These are phyloP conservation scores for Mrakia blollopis DNA, from an alignment of 768 basidiomycete genomes.

Conservation along the genomic window DNA sequence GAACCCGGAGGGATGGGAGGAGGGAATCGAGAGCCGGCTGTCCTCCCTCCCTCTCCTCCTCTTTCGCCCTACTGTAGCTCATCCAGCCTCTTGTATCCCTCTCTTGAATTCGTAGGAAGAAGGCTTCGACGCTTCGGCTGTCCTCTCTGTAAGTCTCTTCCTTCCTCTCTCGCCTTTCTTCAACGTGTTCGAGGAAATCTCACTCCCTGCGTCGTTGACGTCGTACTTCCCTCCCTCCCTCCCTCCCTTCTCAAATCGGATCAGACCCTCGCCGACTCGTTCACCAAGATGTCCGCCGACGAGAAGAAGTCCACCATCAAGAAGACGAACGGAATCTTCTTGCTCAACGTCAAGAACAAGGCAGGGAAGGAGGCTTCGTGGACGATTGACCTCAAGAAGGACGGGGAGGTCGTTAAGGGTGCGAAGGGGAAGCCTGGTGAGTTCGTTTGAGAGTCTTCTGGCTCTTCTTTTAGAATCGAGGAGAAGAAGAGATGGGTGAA, in stretches of 20 bases:
- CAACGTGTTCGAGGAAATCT: too few species aligned
- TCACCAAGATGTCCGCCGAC: constrained; percentile 26
- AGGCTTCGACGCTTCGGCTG: constrained; percentile 29
- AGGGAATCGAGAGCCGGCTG: background rate
- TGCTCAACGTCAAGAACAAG: constrained; percentile 30
- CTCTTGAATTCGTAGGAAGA: constrained; percentile 16
- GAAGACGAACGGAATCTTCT: constrained; percentile 33
- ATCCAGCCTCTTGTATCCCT: background rate
- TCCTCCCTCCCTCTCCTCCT: background rate
- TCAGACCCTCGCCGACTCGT: constrained; percentile 28
- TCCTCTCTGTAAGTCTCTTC: constrained; percentile 16
- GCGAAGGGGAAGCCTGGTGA: constrained; percentile 32
- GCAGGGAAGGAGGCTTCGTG: constrained; percentile 21
- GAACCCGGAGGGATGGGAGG: background rate
- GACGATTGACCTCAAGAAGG: constrained; percentile 34
- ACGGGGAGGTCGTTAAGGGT: constrained; percentile 33
- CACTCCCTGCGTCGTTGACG: background rate
- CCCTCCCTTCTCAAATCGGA: background rate
- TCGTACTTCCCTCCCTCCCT: background rate
- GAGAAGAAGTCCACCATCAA: constrained; percentile 31
- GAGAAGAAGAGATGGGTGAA: too few species aligned
- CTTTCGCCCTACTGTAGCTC: background rate
- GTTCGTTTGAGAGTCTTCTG: background rate
- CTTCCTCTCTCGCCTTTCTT: too few species aligned
- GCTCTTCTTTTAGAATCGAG: too few species aligned